Evolutionary conservation across 305 asterid species (phyloP), one percentile per base, ranked within the genome.

Genomic region (Fraxinus dipetala): DNA sequence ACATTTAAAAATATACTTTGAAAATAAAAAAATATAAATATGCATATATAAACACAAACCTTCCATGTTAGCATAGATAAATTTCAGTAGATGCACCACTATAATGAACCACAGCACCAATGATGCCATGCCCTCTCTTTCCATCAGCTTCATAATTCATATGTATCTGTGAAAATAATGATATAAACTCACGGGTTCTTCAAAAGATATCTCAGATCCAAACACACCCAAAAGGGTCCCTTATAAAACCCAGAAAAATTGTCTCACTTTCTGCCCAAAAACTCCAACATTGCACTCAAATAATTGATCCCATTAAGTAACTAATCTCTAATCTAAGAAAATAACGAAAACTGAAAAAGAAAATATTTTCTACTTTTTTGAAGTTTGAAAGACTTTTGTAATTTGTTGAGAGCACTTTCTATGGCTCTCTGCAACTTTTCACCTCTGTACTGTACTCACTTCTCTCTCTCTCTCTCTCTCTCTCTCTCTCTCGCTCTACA

Each of bases 51-150:
- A 59, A 81, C 13, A 70, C 88, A 70, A 72, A 93, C 98, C 98
- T 91, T 94, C 98, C 94, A 92, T 87, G 86, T 95, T 95, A 80
- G 98, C 98, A 92, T 48, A 85, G 87, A 92, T 89, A 84, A 86
- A 87, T 79, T 79, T 86, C 79, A 89, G 79, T 30, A 85, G 90
- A 85, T 81, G 87, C 85, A 88, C 80, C 88, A 85, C 85, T 90
- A 91, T 81, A 88, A 94, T 89, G 88, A 95, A 81, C 93, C 92
- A 92, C 81, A 88, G 85, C 81, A 88, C 59, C 84, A 90, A 28
- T 13, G 88, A 72, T 81, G 82, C 80, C 87, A 88, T 16, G 9
- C 79, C 89, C 80, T 86, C 87, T 83, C 89, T 89, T 76, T 83
- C 90, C 93, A 87, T 85, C 90, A 84, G 83, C 86, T n/a, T 54